A percentile compares a stretch with the other conserved stretches of the same genome.
These are phyloP conservation scores for Candolleomyces eurysporus DNA, from an alignment of 768 basidiomycete species.

Conservation along the genomic window DNA sequence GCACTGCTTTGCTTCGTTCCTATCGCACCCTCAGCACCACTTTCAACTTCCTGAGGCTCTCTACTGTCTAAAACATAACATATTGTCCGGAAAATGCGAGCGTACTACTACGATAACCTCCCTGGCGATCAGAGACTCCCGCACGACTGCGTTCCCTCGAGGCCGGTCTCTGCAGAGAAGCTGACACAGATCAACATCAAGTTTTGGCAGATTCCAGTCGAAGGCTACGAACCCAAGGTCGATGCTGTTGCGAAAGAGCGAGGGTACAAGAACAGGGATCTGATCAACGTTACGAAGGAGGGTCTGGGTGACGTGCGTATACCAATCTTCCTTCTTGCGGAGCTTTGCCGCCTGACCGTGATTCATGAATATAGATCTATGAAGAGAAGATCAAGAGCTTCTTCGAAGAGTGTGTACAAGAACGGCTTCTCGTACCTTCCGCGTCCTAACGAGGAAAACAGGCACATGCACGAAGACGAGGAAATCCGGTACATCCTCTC, in stretches of 20 bases:
- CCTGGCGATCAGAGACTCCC: slow-evolving; percentile 79
- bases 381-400: slow-evolving; percentile 81
- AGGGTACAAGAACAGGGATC: slow-evolving; percentile 83
- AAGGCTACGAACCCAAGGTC: slow-evolving; percentile 53
- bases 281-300: slow-evolving; percentile 72
- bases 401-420: slow-evolving; percentile 70
- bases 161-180: slow-evolving; percentile 46
- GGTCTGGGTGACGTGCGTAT: slow-evolving; percentile 70
- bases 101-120: slow-evolving; percentile 72
- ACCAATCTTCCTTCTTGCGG: not conserved
- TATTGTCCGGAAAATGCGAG: slow-evolving; percentile 51
- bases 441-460: slow-evolving; percentile 22
- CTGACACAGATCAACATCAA: slow-evolving; percentile 63
- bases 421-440: not conserved
- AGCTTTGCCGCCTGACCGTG: not conserved
- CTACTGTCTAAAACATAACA: not conserved
- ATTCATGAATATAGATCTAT: slow-evolving; percentile 41
- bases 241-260: slow-evolving; percentile 64
- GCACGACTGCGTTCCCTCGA: slow-evolving; percentile 67
- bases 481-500: slow-evolving; percentile 87
- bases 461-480: slow-evolving; percentile 95
- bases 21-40: not conserved
- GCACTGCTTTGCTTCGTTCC: not conserved
- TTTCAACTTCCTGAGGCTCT: not conserved
- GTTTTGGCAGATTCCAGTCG: slow-evolving; percentile 65